Evolutionary conservation across 148 eudicot species (phyloP), one percentile per base, ranked within the genome.

Genomic region (Silene latifolia): DNA sequence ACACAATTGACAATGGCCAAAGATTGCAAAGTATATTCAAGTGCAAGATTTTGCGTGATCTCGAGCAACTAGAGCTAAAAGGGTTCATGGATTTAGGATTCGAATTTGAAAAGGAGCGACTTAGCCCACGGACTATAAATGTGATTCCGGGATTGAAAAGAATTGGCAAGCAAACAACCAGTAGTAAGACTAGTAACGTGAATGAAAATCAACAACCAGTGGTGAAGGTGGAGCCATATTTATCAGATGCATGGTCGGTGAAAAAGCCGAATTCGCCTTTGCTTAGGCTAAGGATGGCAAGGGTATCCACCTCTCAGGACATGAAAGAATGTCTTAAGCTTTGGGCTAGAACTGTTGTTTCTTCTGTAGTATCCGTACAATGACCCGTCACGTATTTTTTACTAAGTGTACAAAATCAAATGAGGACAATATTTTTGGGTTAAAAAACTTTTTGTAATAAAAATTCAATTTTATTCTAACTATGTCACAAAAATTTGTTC

Each of bases 31-130:
- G 82, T 78, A 74, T 85, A 54, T 62, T 66, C 78, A 87, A 88
- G 71, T 78, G 80, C 81, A 86, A 79, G 77, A 86, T 74, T 66
- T 53, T 78, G 11, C 60, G 54, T 9, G 89, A 88, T 74, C 91
- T 90, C 2, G 90, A 90, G 60, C 83, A 79, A 29, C 85, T 88
- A 80, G 91, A 90, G 74, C 77, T 88, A 4, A 81, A 87, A 83
- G 95, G 95, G 71, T 90, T 88, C 74, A 78, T 85, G 84, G 95
- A 90, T 47, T 78, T 90, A 11, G 95, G 90, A 17, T 89, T 90
- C 73, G 69, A 54, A 54, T 90, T 90, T 63, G 73, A 57, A 12
- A 76, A 77, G 72, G 87, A 86, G 4, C 63, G 70, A 24, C 35
- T 88, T 27, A 85, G 74, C 71, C 88, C 88, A 8, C 48, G 80